phyloP scores from a whole-genome alignment of 2,329 filamentous ascomycete species.

The Blastomyces emzantsi region DNA sequence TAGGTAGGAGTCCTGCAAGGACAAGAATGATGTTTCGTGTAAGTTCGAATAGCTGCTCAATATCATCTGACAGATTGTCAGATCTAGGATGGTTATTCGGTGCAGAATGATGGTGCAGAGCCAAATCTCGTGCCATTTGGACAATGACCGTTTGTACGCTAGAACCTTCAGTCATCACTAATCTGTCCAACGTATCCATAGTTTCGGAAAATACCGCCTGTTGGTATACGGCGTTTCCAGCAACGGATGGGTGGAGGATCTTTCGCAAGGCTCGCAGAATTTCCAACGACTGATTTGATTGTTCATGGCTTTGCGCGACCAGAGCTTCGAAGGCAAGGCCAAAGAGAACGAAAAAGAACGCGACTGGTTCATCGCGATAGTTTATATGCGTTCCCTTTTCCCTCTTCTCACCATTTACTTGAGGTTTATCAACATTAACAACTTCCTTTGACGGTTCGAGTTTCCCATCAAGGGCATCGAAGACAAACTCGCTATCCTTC shows the following conservation, averaged over 20 bases:
- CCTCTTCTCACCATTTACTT: conserved; percentile 35
- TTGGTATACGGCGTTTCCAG: conserved; percentile 91
- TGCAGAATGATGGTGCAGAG: conserved; percentile 83
- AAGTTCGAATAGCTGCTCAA: conserved; percentile 94
- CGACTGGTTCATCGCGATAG: conserved; percentile 93
- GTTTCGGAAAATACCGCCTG: conserved; percentile 95
- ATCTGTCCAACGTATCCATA: conserved; percentile 86
- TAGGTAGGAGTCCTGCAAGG: conserved; percentile 76
- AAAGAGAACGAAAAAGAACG: conserved; percentile 98
- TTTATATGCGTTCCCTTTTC: conserved; percentile 74
- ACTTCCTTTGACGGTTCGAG: conserved; percentile 9
- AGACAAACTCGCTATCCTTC: conserved; percentile 95
- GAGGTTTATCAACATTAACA: conserved; percentile 14
- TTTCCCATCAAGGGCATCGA: conserved; percentile 90
- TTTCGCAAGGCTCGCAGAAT: conserved; percentile 89
- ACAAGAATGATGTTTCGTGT: conserved; percentile 95
- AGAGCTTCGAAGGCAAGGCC: conserved; percentile 94
- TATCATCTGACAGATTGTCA: conserved; percentile 85
- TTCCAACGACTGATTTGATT: conserved; percentile 69
- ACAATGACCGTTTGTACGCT: conserved; percentile 89
- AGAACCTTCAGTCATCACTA: conserved; percentile 82
- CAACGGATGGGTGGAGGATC: conserved; percentile 88
- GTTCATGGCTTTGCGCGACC: conserved; percentile 63
- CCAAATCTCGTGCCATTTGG: conserved; percentile 82
- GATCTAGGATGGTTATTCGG: conserved; percentile 56